Base-by-base conservation (phyloP, 2,329 filamentous ascomycete species). In the Pseudofabraea citricarpa region DNA sequence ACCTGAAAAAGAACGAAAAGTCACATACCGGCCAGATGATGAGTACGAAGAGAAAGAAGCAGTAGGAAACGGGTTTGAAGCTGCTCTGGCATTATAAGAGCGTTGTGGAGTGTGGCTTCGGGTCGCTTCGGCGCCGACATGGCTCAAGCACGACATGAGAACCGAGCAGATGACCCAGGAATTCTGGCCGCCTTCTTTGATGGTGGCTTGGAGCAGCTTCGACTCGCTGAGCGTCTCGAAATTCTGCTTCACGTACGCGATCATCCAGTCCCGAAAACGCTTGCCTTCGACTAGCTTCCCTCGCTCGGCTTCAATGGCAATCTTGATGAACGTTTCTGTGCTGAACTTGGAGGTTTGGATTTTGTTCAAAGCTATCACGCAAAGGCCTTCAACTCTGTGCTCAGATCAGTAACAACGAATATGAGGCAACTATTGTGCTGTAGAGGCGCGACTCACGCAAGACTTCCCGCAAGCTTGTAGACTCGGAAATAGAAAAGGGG, bases 391-490 rank as follows among this genome's bases (percentile, higher is more conserved):
- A 36, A 36, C 32, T 7, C 32, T 36, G 18, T 5, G 8, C 12
- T 18, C 32, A 36, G 32, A 36, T n/a, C 15, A 36, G 32, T 18
- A 12, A 18, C 5, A 5, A 18, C n/a, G n/a, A n/a, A n/a, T n/a
- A n/a, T n/a, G n/a, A n/a, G n/a, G n/a, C n/a, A n/a, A n/a, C n/a
- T n/a, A n/a, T n/a, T n/a, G n/a, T n/a, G n/a, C n/a, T n/a, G n/a
- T n/a, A n/a, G n/a, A n/a, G n/a, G n/a, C n/a, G n/a, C n/a, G n/a
- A 26, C 37, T 27, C 26, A 40, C 37, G 37, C 37, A 40, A 40
- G 37, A 15, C 37, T 40, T 13, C 37, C 37, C 9, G 37, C 37
- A 19, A 40, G 26, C 19, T 40, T 40, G 26, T 40, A 40, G 37
- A 40, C 23, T 40, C 24, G 15, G n/a, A 40, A 26, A 40, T 40